Conservation (phyloP, 768 basidiomycete species). For the Rubroboletus pulcherrimus region DNA sequence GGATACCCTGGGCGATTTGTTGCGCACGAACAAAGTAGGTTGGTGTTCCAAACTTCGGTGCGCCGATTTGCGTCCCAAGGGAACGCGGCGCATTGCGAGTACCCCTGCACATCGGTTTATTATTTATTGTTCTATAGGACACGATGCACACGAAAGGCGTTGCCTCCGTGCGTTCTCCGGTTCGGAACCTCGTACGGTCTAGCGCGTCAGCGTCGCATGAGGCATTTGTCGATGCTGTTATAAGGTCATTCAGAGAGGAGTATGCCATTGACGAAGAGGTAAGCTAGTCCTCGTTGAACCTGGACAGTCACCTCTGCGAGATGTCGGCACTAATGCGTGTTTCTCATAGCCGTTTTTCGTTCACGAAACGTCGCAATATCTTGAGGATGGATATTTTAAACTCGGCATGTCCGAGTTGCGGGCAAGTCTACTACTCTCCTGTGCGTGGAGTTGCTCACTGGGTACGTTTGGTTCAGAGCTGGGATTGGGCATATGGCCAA, state of each 20-base stretch:
- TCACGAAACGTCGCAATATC: slow-evolving; percentile 43
- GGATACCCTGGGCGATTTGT: slow-evolving; percentile 63
- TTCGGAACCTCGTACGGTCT: slow-evolving; percentile 72
- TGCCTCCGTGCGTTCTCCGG: slow-evolving; percentile 88
- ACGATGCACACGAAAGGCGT: slow-evolving; percentile 83
- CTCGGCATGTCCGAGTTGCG: slow-evolving; percentile 70
- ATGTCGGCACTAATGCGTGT: not conserved
- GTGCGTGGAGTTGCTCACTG: not conserved
- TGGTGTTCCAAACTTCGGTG: not conserved
- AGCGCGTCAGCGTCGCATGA: slow-evolving; percentile 56
- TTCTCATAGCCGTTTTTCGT: slow-evolving; percentile 38
- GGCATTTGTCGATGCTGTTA: slow-evolving; percentile 64
- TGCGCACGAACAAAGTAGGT: slow-evolving; percentile 63
- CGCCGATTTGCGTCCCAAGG: not conserved
- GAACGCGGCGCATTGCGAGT: not conserved
- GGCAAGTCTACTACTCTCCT: slow-evolving; percentile 36
- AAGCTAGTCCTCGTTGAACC: not conserved
- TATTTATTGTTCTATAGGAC: slow-evolving; percentile 42
- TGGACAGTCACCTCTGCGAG: not conserved
- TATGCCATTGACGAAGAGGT: slow-evolving; percentile 44
- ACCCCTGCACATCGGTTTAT: not conserved
- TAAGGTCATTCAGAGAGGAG: slow-evolving; percentile 59
- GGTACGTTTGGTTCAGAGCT: slow-evolving; percentile 50
- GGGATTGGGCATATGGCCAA: slow-evolving; percentile 93
- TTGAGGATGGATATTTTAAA: slow-evolving; percentile 55